Evolutionary conservation across 345 rosid genomes (phyloP).

Genomic region (Camelina hispida): DNA sequence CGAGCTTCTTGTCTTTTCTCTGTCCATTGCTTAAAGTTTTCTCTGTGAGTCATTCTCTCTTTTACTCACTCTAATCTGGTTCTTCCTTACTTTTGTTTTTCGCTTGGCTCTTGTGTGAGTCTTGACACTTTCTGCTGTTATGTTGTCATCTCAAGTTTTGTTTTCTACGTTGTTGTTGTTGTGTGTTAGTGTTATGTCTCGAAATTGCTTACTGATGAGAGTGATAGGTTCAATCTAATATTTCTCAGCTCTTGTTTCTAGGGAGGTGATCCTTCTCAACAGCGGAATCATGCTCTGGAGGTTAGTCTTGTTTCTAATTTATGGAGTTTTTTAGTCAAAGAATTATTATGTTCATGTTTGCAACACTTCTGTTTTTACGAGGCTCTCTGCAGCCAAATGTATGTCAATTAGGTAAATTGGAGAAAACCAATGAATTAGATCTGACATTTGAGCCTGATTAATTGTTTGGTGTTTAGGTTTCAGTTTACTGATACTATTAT

Average conservation of each 20-base stretch:
- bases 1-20: conserved; percentile 76
- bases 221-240: not conserved
- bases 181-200: not conserved
- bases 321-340: not conserved
- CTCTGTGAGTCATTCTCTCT: conserved; percentile 54
- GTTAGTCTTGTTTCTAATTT: conserved; percentile 38
- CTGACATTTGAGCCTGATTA: not conserved
- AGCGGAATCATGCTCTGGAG: conserved; percentile 69
- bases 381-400: not conserved
- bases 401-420: not conserved
- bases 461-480: not conserved
- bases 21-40: conserved; percentile 82
- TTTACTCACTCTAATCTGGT: not conserved
- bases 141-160: not conserved
- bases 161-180: no score
- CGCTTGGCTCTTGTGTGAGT: not conserved
- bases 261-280: conserved; percentile 80
- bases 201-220: no score
- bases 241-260: conserved; percentile 40
- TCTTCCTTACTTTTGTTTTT: not conserved
- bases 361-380: not conserved
- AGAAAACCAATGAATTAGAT: conserved; percentile 2
- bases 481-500: not conserved
- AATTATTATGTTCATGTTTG: not conserved
- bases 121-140: not conserved